A percentile compares a stretch with the other conserved stretches of the same genome.
Conservation (phyloP, 2,329 filamentous ascomycete genomes). For the Monosporascus sp. region DNA sequence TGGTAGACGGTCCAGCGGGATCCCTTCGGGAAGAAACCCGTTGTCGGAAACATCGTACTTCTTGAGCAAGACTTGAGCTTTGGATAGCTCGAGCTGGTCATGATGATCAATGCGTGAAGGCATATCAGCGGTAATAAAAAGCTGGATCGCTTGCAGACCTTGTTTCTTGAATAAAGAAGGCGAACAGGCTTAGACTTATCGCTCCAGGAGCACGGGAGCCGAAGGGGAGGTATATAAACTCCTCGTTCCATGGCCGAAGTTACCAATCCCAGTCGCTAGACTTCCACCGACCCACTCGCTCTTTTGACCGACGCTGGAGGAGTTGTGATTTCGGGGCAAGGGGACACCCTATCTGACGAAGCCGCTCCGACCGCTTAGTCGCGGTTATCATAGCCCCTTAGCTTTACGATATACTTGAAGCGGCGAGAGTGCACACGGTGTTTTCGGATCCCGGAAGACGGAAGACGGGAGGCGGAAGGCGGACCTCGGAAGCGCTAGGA, state of each 20-base stretch:
- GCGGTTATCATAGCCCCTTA: neutral
- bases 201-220: too few species aligned
- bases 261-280: too few species aligned
- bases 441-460: neutral
- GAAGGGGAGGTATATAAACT: too few species aligned
- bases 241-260: too few species aligned
- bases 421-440: too few species aligned
- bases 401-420: too few species aligned
- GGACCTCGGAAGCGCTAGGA: neutral
- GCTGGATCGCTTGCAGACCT: too few species aligned
- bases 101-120: neutral
- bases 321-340: too few species aligned
- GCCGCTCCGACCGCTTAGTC: neutral
- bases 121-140: neutral
- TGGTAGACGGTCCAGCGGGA: conserved; percentile 53
- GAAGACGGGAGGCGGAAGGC: conserved; percentile 5
- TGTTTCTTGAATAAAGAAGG: too few species aligned
- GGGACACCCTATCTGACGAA: neutral
- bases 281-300: too few species aligned
- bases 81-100: neutral
- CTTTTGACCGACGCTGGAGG: too few species aligned
- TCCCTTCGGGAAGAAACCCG: conserved; percentile 60
- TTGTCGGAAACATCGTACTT: conserved; percentile 48
- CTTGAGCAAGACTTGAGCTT: conserved; percentile 25
- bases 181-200: too few species aligned